Evolutionary conservation across 495 filamentous ascomycete genomes (phyloP), one percentile per base, ranked within the genome.

Genomic region (Xylaria longipes): DNA sequence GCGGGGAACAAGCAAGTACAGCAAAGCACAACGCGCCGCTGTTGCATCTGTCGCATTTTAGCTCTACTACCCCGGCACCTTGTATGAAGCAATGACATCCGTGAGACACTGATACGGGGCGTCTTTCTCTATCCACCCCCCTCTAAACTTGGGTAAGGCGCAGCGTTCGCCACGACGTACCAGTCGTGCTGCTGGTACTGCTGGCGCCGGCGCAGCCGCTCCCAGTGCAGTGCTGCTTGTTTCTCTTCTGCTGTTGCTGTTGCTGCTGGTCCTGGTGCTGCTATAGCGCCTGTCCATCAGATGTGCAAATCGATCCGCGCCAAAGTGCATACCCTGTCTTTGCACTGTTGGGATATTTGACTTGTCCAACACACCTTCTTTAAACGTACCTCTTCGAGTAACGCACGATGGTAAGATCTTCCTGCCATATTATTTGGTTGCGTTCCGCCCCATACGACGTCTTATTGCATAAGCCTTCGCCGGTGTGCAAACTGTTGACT

Each of bases 381-480:
- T 68, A 74, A 69, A 77, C 73, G 70, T 65, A 50, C 57, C 72
- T 66, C 65, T 63, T 73, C 70, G 75, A 73, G 68, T 60, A 76
- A 72, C 66, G 72, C 46, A 76, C 75, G 75, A 85, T 86, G 83
- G 84, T 86, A 84, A 85, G 84, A 78, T 75, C 71, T 77, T 79
- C 76, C 73, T 79, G 74, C 74, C 75, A 78, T 76, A 80, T 75
- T 76, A 74, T 64, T 41, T 61, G 60, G 66, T 57, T 58, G 69
- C 62, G 37, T 73, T 65, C 69, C 73, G 46, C 72, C 52, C 64
- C 72, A 74, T 74, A 39, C 67, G 72, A 73, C 73, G 39, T 73
- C 74, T 76, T 79, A 77, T 73, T 71, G 68, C 71, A 74, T 74
- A 63, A 73, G 71, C 75, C 68, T 64, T 71, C 35, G 60, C 72